Percentiles rank a stretch among this genome's conserved stretches.
These are phyloP conservation scores for Cladorrhinum sp. DNA, from an alignment of 2,329 filamentous ascomycete genomes.

Conservation along the genomic window DNA sequence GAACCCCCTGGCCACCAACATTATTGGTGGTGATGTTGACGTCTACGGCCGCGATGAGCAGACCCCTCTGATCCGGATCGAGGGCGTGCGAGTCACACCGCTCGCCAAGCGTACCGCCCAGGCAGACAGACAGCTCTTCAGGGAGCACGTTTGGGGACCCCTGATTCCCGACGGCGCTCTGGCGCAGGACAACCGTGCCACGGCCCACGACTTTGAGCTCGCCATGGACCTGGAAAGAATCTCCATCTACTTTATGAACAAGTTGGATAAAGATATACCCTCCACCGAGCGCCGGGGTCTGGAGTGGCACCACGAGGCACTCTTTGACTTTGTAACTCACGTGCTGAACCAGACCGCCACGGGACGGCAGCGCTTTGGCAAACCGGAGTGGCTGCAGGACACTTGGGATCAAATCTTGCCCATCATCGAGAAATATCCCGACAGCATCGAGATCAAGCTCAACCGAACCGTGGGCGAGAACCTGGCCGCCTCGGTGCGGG, in stretches of 20 bases:
- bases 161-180: neutral
- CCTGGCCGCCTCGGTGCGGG: neutral
- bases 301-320: neutral
- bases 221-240: neutral
- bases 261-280: neutral
- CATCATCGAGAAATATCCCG: conserved; percentile 20
- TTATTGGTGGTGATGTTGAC: neutral
- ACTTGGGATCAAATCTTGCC: conserved; percentile 28
- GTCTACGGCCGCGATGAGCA: neutral
- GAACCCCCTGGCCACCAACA: neutral
- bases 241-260: neutral
- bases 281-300: neutral
- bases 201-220: neutral
- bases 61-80: neutral
- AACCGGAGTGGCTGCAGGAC: neutral
- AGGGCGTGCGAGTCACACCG: neutral
- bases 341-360: neutral
- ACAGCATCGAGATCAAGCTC: neutral
- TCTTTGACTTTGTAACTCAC: neutral
- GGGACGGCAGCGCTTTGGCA: neutral
- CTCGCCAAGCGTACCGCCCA: neutral
- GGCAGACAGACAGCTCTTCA: neutral
- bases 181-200: neutral
- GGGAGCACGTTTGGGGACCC: neutral
- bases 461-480: conserved; percentile 22